phyloP scores from a whole-genome alignment of 2,329 filamentous ascomycete species.

The Cercospora sp. region DNA sequence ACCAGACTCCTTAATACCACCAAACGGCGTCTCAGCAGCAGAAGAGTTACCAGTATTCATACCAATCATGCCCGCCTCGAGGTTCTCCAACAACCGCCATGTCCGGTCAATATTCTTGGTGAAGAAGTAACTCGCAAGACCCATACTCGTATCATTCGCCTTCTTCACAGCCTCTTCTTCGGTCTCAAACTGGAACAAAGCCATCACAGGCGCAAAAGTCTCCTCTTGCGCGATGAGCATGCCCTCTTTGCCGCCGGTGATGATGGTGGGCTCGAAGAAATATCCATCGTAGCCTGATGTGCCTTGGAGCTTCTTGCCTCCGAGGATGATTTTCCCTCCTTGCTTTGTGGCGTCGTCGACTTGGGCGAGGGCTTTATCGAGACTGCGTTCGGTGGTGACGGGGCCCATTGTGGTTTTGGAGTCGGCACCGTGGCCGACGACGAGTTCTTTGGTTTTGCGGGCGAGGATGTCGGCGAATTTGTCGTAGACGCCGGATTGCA shows the following conservation, averaged over 20 bases:
- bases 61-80: slow-evolving; percentile 70
- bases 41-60: slow-evolving; percentile 58
- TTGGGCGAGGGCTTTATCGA: slow-evolving; percentile 60
- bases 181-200: slow-evolving; percentile 64
- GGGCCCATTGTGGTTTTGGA: slow-evolving; percentile 61
- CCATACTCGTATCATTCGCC: slow-evolving; percentile 64
- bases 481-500: slow-evolving; percentile 63
- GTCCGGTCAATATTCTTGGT: slow-evolving; percentile 67
- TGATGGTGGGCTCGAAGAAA: slow-evolving; percentile 69
- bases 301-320: slow-evolving; percentile 52
- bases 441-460: slow-evolving; percentile 54
- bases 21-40: slow-evolving; percentile 66
- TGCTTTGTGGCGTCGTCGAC: slow-evolving; percentile 61
- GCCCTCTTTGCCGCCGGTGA: slow-evolving; percentile 58
- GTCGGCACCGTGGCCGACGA: slow-evolving; percentile 62
- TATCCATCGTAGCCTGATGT: slow-evolving; percentile 55
- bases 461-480: slow-evolving; percentile 59
- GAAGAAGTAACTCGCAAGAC: slow-evolving; percentile 66
- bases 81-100: slow-evolving; percentile 65
- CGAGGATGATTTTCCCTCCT: slow-evolving; percentile 64
- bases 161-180: slow-evolving; percentile 63
- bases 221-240: slow-evolving; percentile 62
- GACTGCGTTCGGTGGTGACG: slow-evolving; percentile 56
- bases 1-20: slow-evolving; percentile 66
- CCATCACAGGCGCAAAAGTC: slow-evolving; percentile 65